Conservation (phyloP, 208 protist species). For the Leishmania martiniquensis region DNA sequence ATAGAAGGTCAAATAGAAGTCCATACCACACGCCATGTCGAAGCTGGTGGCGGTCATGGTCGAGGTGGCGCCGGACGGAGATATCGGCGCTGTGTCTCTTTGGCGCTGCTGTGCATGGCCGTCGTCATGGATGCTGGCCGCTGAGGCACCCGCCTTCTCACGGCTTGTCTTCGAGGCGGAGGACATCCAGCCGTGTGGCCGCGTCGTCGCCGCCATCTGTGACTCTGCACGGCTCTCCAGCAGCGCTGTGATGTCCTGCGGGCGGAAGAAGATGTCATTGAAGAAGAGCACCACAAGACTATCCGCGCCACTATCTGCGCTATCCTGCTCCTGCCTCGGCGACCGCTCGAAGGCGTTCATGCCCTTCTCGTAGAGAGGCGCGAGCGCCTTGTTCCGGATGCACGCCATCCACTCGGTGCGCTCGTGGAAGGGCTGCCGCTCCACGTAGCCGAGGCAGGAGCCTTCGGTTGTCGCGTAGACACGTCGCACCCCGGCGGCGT, state of each 20-base stretch:
- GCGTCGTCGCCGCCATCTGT: slow-evolving; percentile 12
- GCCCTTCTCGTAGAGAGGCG: slow-evolving; percentile 62
- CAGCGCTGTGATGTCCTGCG: slow-evolving; percentile 59
- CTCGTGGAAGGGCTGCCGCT: slow-evolving; percentile 45
- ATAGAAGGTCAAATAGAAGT: slow-evolving; percentile 82
- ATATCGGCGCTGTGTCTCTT: neutral
- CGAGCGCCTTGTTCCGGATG: slow-evolving; percentile 77
- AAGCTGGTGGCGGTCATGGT: slow-evolving; percentile 38
- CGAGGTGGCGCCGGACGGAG: neutral
- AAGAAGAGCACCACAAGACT: slow-evolving; percentile 76
- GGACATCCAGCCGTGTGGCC: slow-evolving; percentile 35
- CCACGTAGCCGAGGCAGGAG: slow-evolving; percentile 43
- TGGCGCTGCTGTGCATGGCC: neutral
- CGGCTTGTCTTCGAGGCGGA: neutral
- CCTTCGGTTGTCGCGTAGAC: slow-evolving; percentile 61
- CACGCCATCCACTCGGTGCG: slow-evolving; percentile 87
- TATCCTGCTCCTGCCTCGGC: slow-evolving; percentile 6
- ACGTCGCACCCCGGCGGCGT: slow-evolving; percentile 37
- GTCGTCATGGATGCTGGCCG: neutral
- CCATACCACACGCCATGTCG: slow-evolving; percentile 87
- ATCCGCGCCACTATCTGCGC: slow-evolving; percentile 23
- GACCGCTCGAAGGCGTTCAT: slow-evolving; percentile 45
- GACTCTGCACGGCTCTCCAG: slow-evolving; percentile 57
- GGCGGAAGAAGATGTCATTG: slow-evolving; percentile 80
- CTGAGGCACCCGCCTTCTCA: neutral